Conservation (phyloP, 1,284 basidiomycete species). For the Ceratobasidium sp. region DNA sequence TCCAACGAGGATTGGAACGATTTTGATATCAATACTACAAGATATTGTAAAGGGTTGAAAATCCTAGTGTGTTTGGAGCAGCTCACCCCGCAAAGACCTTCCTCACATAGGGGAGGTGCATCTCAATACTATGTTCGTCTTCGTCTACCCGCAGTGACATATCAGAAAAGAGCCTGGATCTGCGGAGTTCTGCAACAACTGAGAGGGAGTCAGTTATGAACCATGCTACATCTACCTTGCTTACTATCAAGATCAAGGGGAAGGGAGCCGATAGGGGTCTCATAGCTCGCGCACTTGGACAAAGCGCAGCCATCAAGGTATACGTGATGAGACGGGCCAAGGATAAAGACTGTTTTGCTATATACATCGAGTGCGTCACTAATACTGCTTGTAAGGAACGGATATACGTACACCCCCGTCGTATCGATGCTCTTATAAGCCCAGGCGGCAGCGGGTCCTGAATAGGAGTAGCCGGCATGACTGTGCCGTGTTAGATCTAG, state of each 20-base stretch:
- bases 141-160: slow-evolving; percentile 82
- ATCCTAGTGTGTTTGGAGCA: neutral
- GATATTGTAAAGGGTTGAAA: neutral
- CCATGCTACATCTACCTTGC: slow-evolving; percentile 51
- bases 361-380: slow-evolving; percentile 43
- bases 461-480: slow-evolving; percentile 96
- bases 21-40: slow-evolving; percentile 72
- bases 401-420: slow-evolving; percentile 72
- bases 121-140: slow-evolving; percentile 97
- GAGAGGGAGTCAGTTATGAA: neutral
- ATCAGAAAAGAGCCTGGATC: slow-evolving; percentile 75
- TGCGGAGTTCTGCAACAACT: slow-evolving; percentile 73
- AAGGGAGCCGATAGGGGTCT: slow-evolving; percentile 87
- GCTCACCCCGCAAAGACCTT: slow-evolving; percentile 84
- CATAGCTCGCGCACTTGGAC: slow-evolving; percentile 77
- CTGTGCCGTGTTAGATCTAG: slow-evolving; percentile 58
- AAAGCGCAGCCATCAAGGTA: slow-evolving; percentile 90
- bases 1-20: slow-evolving; percentile 95
- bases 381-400: slow-evolving; percentile 17
- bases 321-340: slow-evolving; percentile 95
- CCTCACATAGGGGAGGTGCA: slow-evolving; percentile 94
- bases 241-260: slow-evolving; percentile 81
- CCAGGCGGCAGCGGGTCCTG: slow-evolving; percentile 94
- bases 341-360: slow-evolving; percentile 91
- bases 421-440: slow-evolving; percentile 92